Conservation (phyloP, 768 basidiomycete genomes). For the Phaeotremella fagi region DNA sequence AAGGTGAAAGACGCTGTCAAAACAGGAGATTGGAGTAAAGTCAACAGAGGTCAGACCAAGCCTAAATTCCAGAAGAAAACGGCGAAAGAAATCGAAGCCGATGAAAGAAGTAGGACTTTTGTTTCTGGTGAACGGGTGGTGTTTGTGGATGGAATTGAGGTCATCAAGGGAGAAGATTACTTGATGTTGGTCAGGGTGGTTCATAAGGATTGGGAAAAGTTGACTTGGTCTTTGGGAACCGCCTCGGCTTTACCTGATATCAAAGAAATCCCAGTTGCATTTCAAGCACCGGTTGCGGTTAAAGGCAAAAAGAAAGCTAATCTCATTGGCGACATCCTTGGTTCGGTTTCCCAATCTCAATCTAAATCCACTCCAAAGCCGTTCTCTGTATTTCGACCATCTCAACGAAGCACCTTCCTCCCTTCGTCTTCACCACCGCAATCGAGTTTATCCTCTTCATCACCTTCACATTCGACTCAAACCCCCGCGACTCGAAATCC, state of each 20-base stretch:
- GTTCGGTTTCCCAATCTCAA: background rate
- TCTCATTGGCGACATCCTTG: background rate
- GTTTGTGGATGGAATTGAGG: background rate
- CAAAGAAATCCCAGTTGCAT: background rate
- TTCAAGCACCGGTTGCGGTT: background rate
- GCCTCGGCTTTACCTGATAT: background rate
- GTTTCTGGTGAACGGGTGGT: slow-evolving; percentile 3
- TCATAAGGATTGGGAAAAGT: slow-evolving; percentile 24
- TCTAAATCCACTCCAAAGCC: background rate
- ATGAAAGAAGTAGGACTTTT: slow-evolving; percentile 14
- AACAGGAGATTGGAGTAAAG: background rate
- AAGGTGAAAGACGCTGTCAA: background rate
- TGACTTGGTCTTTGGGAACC: slow-evolving; percentile 14
- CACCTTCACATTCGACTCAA: background rate
- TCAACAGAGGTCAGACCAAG: slow-evolving; percentile 32
- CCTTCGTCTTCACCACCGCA: background rate
- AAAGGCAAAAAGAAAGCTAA: background rate
- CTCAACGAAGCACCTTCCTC: background rate
- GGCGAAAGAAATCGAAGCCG: slow-evolving; percentile 41
- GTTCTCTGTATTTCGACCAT: background rate
- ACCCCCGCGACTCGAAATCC: background rate
- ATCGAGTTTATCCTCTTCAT: background rate
- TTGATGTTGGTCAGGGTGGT: slow-evolving; percentile 39
- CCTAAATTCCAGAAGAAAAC: slow-evolving; percentile 56
- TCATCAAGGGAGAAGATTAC: slow-evolving; percentile 8